These are phyloP conservation scores for Aspergillus tubingensis DNA, from an alignment of 2,329 filamentous ascomycete genomes.

Conservation along the genomic window DNA sequence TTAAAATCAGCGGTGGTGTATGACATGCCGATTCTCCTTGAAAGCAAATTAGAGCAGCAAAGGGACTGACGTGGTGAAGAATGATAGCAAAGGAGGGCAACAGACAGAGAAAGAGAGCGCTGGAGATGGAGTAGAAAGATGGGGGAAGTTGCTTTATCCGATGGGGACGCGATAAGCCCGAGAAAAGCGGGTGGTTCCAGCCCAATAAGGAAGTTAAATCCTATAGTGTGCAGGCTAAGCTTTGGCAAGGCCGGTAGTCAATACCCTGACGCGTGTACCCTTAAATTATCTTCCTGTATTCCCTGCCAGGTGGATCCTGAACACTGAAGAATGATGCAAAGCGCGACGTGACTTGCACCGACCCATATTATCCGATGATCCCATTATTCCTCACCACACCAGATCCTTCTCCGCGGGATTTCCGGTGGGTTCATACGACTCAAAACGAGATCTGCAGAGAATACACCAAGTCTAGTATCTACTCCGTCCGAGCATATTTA, in stretches of 20 bases:
- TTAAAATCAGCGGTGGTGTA: too few relatives aligned
- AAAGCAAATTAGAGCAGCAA: neutral
- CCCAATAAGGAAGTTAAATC: neutral
- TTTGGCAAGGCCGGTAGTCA: neutral
- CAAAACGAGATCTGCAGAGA: neutral
- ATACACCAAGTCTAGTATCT: neutral
- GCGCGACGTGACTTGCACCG: too few relatives aligned
- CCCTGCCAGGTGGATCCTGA: neutral
- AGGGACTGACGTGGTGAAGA: neutral
- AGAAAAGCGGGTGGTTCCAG: neutral
- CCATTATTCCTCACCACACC: neutral
- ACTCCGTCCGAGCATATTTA: neutral
- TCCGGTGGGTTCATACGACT: neutral
- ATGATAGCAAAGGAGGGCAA: neutral
- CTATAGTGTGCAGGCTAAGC: neutral
- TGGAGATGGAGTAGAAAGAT: neutral
- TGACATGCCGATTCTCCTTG: neutral
- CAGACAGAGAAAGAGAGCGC: neutral
- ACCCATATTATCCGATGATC: too few relatives aligned
- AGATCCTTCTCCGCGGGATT: neutral
- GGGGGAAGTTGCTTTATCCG: neutral
- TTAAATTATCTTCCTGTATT: neutral
- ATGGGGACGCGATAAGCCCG: neutral
- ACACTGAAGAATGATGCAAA: neutral
- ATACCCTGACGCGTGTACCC: neutral